phyloP scores from a whole-genome alignment of 345 rosid genomes.

The Citrus reticulata region DNA sequence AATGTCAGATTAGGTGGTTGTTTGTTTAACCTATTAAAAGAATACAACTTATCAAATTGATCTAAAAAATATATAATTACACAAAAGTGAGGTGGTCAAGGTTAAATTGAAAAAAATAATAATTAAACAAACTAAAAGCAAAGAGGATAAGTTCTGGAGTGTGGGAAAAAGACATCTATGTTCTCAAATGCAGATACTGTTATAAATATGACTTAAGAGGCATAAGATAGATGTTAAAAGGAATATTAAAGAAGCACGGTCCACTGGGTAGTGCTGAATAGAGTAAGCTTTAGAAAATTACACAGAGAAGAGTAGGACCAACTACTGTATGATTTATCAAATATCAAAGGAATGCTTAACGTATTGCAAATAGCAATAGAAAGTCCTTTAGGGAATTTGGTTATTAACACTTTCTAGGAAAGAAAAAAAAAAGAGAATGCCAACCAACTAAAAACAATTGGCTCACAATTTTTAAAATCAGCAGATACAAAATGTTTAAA shows the following conservation, averaged over 20 bases:
- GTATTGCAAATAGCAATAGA: background rate
- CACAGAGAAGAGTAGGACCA: background rate
- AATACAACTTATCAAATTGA: background rate
- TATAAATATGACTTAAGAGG: background rate
- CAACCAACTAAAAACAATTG: background rate
- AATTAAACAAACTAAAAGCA: too few relatives aligned
- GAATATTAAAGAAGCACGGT: background rate
- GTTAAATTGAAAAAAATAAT: too few relatives aligned
- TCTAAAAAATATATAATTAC: background rate
- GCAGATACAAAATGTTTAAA: background rate
- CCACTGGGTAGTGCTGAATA: background rate
- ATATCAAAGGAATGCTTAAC: background rate
- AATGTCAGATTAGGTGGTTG: conserved; percentile 96
- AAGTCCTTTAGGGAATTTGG: background rate
- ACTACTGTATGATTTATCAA: background rate
- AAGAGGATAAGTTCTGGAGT: too few relatives aligned
- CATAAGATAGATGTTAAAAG: background rate
- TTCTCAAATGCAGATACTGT: background rate
- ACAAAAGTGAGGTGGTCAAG: background rate
- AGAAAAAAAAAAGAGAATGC: background rate
- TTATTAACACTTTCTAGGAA: background rate
- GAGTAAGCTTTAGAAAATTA: background rate
- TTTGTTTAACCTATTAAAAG: conserved; percentile 77
- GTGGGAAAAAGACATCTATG: background rate
- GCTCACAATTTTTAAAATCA: background rate